Percentiles rank a stretch among this genome's conserved stretches.
phyloP scores from a whole-genome alignment of 768 basidiomycete species.

The Termitomyces sp. region DNA sequence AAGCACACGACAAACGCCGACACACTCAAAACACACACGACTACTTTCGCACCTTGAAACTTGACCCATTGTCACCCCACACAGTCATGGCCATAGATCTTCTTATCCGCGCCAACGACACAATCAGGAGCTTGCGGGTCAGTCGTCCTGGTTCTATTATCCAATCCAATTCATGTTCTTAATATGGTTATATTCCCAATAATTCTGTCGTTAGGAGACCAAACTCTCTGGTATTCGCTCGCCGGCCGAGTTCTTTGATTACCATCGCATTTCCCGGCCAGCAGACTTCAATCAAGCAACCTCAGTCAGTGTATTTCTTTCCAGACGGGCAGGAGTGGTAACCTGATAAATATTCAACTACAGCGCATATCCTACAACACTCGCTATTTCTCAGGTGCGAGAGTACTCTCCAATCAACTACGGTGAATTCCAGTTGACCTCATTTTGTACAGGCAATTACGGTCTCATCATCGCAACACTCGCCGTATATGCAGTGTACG shows the following conservation, averaged over 20 bases:
- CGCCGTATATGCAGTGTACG: constrained; percentile 82
- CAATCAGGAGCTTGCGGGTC: constrained; percentile 66
- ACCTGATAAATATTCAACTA: not conserved
- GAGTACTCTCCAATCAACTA: not conserved
- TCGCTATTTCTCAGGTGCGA: constrained; percentile 73
- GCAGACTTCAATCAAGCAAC: constrained; percentile 77
- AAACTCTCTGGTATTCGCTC: constrained; percentile 70
- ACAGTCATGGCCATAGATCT: constrained; percentile 48
- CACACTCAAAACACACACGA: constrained; percentile 3
- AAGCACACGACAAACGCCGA: constrained; percentile 2
- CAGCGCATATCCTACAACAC: constrained; percentile 95
- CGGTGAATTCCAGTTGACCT: constrained; percentile 4
- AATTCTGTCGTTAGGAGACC: constrained; percentile 51
- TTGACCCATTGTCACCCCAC: constrained; percentile 8
- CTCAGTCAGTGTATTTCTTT: constrained; percentile 41
- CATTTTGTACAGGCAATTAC: constrained; percentile 69
- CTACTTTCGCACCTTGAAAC: constrained; percentile 7
- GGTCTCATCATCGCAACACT: constrained; percentile 68
- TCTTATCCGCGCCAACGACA: constrained; percentile 59
- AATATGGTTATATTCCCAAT: not conserved
- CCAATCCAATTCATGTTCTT: not conserved
- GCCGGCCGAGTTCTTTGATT: constrained; percentile 77
- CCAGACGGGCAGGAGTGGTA: not conserved
- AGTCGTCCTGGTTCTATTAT: constrained; percentile 19
- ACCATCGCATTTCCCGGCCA: constrained; percentile 77